Percentiles rank a stretch among this genome's conserved stretches.
These are phyloP conservation scores for Endogone sp. DNA, from an alignment of 192 early-diverging fungal species.

Conservation along the genomic window DNA sequence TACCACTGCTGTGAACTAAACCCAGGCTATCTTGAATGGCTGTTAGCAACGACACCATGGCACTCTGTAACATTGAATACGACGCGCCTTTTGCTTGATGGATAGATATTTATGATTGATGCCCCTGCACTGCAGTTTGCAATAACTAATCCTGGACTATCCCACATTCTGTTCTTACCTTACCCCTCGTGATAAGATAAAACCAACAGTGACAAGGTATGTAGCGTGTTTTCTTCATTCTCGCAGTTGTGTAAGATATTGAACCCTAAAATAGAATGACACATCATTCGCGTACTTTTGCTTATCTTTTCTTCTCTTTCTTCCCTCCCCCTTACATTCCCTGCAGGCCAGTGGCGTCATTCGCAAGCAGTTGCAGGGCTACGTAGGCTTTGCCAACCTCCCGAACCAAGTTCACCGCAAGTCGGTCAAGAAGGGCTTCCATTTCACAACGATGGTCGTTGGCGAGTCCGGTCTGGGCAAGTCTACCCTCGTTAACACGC, in stretches of 20 bases:
- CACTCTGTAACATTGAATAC: too few species aligned
- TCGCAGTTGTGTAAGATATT: not conserved
- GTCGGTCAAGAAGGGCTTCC: constrained; percentile 91
- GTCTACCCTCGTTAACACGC: constrained; percentile 96
- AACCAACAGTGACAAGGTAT: not conserved
- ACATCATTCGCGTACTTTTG: not conserved
- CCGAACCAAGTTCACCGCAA: constrained; percentile 94
- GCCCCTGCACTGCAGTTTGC: too few species aligned
- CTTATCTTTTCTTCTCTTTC: not conserved
- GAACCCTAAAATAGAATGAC: not conserved
- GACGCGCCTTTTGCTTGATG: too few species aligned
- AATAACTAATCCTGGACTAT: too few species aligned
- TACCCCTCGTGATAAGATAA: not conserved
- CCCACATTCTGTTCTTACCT: too few species aligned
- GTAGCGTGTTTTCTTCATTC: constrained; percentile 1
- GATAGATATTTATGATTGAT: too few species aligned
- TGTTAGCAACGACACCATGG: too few species aligned
- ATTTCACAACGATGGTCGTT: constrained; percentile 96
- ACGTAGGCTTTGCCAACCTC: constrained; percentile 94
- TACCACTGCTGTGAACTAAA: too few species aligned
- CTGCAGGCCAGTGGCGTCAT: constrained; percentile 8
- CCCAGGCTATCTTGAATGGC: too few species aligned
- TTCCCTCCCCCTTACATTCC: not conserved
- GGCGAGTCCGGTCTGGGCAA: constrained; percentile 96
- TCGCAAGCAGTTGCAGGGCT: constrained; percentile 68